These are phyloP conservation scores for Hirschfeldia incana DNA, from an alignment of 345 rosid species.

Conservation along the genomic window DNA sequence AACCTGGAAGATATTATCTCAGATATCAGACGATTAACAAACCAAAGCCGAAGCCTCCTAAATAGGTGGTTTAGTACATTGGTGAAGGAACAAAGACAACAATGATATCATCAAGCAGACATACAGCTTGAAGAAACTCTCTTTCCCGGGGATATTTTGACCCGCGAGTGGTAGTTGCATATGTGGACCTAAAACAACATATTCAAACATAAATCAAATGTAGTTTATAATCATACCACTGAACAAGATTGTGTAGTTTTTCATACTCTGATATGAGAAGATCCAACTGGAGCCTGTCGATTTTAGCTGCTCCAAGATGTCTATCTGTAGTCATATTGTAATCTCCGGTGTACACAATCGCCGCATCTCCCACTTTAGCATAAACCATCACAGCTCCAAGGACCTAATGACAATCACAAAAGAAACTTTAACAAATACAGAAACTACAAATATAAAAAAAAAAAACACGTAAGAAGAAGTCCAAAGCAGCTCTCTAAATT, in stretches of 20 bases:
- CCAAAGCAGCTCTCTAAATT: not conserved
- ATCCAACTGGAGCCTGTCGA: slow-evolving; percentile 74
- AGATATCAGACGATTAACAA: slow-evolving; percentile 14
- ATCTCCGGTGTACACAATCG: slow-evolving; percentile 94
- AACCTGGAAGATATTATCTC: slow-evolving; percentile 50
- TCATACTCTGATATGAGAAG: slow-evolving; percentile 93
- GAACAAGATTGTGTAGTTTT: slow-evolving; percentile 10
- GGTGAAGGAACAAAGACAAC: not conserved
- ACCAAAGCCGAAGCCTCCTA: not conserved
- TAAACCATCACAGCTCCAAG: slow-evolving; percentile 99
- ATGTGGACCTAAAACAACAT: slow-evolving; percentile 68
- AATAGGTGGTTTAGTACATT: not conserved
- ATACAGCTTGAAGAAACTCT: slow-evolving; percentile 93
- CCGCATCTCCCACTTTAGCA: slow-evolving; percentile 84
- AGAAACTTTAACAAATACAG: slow-evolving; percentile 7
- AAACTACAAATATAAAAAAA: not conserved
- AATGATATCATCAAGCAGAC: slow-evolving; percentile 35
- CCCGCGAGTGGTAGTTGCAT: slow-evolving; percentile 89
- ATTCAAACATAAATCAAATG: slow-evolving; percentile 9
- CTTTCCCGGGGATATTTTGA: slow-evolving; percentile 89
- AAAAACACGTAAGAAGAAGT: not conserved
- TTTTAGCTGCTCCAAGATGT: slow-evolving; percentile 98
- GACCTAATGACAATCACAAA: slow-evolving; percentile 49
- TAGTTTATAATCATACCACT: not conserved
- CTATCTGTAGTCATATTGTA: slow-evolving; percentile 98